Evolutionary conservation across 441 rosid species (phyloP).

Genomic region (Syzygium malaccense): DNA sequence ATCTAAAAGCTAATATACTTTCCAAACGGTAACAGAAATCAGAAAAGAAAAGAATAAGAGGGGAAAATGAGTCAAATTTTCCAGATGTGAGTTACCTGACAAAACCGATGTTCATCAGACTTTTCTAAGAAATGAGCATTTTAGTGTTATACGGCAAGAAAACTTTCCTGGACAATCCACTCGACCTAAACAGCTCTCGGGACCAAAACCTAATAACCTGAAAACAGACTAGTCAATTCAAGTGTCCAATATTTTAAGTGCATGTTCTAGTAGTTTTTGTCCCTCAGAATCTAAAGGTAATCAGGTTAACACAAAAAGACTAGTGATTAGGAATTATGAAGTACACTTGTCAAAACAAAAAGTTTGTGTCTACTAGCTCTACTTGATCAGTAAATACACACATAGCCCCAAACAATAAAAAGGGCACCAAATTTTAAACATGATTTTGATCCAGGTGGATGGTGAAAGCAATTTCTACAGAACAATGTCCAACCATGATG

Average conservation of each 20-base stretch:
- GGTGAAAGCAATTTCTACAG: background rate
- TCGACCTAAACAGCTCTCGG: conserved; percentile 7
- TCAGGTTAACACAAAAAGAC: background rate
- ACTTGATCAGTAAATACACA: background rate
- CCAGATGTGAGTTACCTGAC: conserved; percentile 4
- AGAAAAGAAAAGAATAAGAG: background rate
- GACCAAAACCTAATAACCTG: conserved; percentile 8
- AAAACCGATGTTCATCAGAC: background rate
- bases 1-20: background rate
- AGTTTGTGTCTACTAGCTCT: background rate
- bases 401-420: background rate
- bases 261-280: background rate
- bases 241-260: background rate
- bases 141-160: background rate
- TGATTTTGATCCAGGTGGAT: background rate
- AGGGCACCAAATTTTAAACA: background rate
- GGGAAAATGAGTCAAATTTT: background rate
- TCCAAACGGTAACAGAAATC: background rate
- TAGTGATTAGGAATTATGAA: background rate
- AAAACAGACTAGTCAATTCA: conserved; percentile 9
- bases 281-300: background rate
- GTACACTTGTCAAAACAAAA: background rate
- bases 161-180: conserved; percentile 12
- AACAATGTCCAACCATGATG: background rate
- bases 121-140: conserved; percentile 1